Evolutionary conservation across 2,329 filamentous ascomycete species (phyloP).

Genomic region (Alternaria triticimaculans): DNA sequence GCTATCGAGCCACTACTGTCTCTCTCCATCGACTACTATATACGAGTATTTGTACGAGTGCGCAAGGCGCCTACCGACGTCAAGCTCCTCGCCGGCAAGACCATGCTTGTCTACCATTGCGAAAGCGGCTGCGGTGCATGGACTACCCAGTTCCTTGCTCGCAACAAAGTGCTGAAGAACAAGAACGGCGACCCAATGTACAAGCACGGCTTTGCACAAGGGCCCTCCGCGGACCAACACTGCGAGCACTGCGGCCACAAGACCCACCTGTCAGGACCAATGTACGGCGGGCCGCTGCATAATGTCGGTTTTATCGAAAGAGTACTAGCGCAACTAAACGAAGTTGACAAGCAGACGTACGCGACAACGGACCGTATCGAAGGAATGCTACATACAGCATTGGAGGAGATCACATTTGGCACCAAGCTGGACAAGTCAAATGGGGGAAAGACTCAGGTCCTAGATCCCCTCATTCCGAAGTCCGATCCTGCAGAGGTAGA

Average conservation of each 20-base stretch:
- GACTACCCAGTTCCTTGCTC: conserved; percentile 79
- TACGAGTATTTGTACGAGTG: conserved; percentile 84
- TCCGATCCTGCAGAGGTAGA: conserved; percentile 60
- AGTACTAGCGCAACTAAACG: conserved; percentile 75
- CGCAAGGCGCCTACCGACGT: conserved; percentile 81
- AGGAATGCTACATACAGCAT: conserved; percentile 88
- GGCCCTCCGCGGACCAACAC: conserved; percentile 67
- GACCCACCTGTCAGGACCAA: conserved; percentile 88
- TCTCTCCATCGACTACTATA: conserved; percentile 95
- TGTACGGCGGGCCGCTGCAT: conserved; percentile 92
- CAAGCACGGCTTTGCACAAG: conserved; percentile 78
- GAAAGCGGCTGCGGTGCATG: conserved; percentile 91
- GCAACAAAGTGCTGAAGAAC: conserved; percentile 69
- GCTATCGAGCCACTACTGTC: conserved; percentile 90
- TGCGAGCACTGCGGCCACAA: conserved; percentile 87
- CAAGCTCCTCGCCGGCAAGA: conserved; percentile 89
- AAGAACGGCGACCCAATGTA: conserved; percentile 74
- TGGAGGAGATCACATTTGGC: conserved; percentile 69
- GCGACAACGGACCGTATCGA: conserved; percentile 81
- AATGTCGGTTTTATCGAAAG: conserved; percentile 80
- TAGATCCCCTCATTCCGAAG: conserved; percentile 50
- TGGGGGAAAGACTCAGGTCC: conserved; percentile 26
- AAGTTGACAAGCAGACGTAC: conserved; percentile 72
- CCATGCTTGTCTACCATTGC: conserved; percentile 92
- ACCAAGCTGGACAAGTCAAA: conserved; percentile 23